A percentile compares a stretch with the other conserved stretches of the same genome.
These are phyloP conservation scores for Cetradonia linearis DNA, from an alignment of 495 filamentous ascomycete genomes.

Conservation along the genomic window DNA sequence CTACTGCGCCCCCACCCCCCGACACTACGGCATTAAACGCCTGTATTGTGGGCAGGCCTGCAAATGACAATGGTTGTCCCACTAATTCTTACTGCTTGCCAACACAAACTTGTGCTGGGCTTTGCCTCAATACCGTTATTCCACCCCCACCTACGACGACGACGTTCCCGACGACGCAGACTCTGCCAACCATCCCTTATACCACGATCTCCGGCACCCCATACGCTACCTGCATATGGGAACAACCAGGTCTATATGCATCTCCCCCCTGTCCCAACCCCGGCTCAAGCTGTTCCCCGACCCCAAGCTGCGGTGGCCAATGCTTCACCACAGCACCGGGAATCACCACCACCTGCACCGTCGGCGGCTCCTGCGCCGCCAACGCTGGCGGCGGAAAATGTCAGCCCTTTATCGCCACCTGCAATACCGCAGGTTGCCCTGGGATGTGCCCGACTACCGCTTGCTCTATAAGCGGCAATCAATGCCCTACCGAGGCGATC, in stretches of 20 bases:
- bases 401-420: neutral
- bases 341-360: neutral
- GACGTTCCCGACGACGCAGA: neutral
- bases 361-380: neutral
- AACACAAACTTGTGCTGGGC: neutral
- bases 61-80: neutral
- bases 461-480: neutral
- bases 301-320: neutral
- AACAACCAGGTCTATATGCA: neutral
- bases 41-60: neutral
- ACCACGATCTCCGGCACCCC: no score
- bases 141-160: neutral
- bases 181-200: neutral
- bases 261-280: neutral
- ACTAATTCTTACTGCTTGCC: neutral
- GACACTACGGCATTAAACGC: neutral
- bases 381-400: neutral
- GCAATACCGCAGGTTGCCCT: neutral
- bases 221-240: no score
- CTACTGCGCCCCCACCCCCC: no score
- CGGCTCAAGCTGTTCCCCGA: neutral
- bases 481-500: no score
- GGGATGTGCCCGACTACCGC: neutral
- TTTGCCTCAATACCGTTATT: neutral
- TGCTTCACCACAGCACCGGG: conserved; percentile 1